Conservation (phyloP, 768 basidiomycete species). For the Leccinum aurantiacum region DNA sequence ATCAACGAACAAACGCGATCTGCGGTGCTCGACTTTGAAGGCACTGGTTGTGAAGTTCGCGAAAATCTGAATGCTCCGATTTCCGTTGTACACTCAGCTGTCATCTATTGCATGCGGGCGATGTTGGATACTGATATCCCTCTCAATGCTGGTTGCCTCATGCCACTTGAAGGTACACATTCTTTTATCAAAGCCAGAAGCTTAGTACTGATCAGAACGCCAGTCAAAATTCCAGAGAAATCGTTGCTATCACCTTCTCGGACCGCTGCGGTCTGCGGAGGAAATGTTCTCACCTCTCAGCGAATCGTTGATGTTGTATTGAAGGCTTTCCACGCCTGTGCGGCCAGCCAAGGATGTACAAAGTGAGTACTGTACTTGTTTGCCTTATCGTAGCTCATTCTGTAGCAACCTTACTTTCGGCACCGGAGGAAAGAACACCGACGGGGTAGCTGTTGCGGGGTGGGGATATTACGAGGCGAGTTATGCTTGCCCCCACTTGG, state of each 20-base stretch:
- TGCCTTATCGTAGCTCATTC: neutral
- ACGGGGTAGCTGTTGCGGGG: slow-evolving; percentile 71
- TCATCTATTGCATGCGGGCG: slow-evolving; percentile 86
- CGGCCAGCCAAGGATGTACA: slow-evolving; percentile 92
- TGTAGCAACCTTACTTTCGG: slow-evolving; percentile 86
- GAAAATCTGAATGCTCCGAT: slow-evolving; percentile 86
- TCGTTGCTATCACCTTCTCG: slow-evolving; percentile 79
- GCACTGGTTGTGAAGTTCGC: slow-evolving; percentile 80
- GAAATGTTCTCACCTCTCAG: slow-evolving; percentile 89
- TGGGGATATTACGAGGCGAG: slow-evolving; percentile 89
- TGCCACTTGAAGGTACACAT: slow-evolving; percentile 71
- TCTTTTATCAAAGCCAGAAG: neutral
- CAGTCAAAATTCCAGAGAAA: slow-evolving; percentile 78
- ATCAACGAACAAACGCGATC: slow-evolving; percentile 75
- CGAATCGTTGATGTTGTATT: slow-evolving; percentile 94
- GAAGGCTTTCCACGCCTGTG: slow-evolving; percentile 88
- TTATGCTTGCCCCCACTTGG: neutral
- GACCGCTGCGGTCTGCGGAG: slow-evolving; percentile 90
- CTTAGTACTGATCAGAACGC: neutral
- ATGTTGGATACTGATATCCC: slow-evolving; percentile 89
- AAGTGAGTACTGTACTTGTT: slow-evolving; percentile 52
- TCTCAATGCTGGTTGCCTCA: slow-evolving; percentile 90
- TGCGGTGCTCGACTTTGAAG: slow-evolving; percentile 82
- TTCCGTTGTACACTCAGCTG: slow-evolving; percentile 82
- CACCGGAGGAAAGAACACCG: slow-evolving; percentile 79